phyloP scores from a whole-genome alignment of 1,284 basidiomycete species.

The Heterobasidion occidentale region DNA sequence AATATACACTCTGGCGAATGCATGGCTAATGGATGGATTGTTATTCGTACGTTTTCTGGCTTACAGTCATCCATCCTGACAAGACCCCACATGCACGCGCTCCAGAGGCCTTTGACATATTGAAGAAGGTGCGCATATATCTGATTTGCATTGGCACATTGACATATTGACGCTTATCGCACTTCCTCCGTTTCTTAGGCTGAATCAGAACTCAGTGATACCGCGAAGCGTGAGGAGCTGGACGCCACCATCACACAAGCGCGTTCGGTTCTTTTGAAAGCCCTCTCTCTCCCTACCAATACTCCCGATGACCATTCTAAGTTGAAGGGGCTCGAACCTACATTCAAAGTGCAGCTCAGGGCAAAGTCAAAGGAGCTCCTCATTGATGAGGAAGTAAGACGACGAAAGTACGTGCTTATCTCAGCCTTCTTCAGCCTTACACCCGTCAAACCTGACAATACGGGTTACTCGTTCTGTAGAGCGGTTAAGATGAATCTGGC shows the following conservation, averaged over 20 bases:
- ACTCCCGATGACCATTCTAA: constrained; percentile 48
- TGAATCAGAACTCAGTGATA: constrained; percentile 70
- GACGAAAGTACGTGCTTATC: constrained; percentile 56
- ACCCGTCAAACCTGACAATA: neutral
- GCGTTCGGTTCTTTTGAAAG: constrained; percentile 52
- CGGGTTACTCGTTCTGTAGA: constrained; percentile 26
- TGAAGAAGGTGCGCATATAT: constrained; percentile 63
- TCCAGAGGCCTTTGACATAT: constrained; percentile 76
- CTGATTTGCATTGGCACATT: neutral
- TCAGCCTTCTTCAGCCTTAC: neutral
- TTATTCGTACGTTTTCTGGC: constrained; percentile 32
- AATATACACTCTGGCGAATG: constrained; percentile 1
- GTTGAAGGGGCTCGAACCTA: constrained; percentile 46
- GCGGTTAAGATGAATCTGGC: constrained; percentile 81
- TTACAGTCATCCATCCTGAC: constrained; percentile 79
- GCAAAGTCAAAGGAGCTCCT: constrained; percentile 68
- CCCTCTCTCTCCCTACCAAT: constrained; percentile 47
- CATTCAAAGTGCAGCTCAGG: constrained; percentile 57
- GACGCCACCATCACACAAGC: constrained; percentile 73
- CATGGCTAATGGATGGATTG: constrained; percentile 7
- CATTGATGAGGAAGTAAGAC: constrained; percentile 74
- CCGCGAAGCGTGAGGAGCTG: constrained; percentile 66
- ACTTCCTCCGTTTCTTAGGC: constrained; percentile 38
- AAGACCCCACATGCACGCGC: constrained; percentile 73
- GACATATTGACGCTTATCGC: neutral